These are phyloP conservation scores for Avena sativa DNA, from an alignment of 176 grass and related monocot genomes.

Conservation along the genomic window DNA sequence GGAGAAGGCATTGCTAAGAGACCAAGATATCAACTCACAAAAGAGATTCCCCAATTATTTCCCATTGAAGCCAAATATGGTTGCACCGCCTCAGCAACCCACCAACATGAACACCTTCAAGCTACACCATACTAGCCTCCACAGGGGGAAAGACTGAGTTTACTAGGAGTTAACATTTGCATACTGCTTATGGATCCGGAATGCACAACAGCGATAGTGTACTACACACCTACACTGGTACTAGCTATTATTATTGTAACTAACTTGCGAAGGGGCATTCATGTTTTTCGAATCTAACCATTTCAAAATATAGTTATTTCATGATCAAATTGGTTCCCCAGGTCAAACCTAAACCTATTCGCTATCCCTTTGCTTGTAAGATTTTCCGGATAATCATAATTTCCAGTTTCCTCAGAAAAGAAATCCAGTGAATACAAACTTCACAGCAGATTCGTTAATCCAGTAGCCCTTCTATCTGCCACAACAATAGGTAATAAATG, in stretches of 20 bases:
- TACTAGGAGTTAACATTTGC: background rate
- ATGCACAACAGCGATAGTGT: background rate
- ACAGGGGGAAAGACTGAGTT: background rate
- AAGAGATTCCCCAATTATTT: background rate
- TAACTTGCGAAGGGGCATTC: slow-evolving; percentile 7
- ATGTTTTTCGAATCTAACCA: background rate
- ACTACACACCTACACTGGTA: background rate
- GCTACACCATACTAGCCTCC: no score
- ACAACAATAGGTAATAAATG: background rate
- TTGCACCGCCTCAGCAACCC: background rate
- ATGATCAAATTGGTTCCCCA: background rate
- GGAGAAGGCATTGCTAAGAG: background rate
- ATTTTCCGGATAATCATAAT: background rate
- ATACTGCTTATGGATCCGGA: background rate
- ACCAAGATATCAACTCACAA: background rate
- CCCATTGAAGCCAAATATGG: background rate
- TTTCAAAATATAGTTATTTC: background rate
- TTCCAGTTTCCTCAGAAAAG: background rate
- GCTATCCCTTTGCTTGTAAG: background rate
- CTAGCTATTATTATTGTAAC: background rate
- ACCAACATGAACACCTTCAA: background rate
- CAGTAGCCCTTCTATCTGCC: background rate
- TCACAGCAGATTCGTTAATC: background rate
- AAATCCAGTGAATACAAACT: background rate
- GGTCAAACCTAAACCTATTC: background rate